These are phyloP conservation scores for Anthracocystis walkeri DNA, from an alignment of 1,284 basidiomycete species.

Conservation along the genomic window DNA sequence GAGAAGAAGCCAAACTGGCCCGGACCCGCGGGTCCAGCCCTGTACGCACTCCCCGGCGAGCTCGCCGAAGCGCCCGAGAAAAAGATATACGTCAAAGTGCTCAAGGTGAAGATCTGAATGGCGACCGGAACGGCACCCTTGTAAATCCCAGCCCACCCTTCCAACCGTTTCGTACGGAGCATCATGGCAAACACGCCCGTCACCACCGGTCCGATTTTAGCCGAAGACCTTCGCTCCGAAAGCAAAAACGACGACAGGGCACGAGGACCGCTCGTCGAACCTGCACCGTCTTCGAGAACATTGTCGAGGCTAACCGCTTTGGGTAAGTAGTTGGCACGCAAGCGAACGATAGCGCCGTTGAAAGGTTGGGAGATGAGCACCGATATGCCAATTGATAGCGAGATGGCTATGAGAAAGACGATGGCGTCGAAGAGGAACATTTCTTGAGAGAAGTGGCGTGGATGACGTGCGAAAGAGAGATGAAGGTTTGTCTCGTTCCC, in stretches of 20 bases:
- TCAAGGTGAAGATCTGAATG: conserved; percentile 46
- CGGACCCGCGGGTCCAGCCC: conserved; percentile 56
- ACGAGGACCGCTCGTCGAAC: conserved; percentile 28
- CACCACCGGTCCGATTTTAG: conserved; percentile 67
- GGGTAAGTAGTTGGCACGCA: conserved; percentile 68
- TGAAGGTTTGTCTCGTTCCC: too few species aligned
- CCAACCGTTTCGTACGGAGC: conserved; percentile 57
- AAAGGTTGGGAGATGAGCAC: conserved; percentile 64
- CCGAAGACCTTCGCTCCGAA: conserved; percentile 49
- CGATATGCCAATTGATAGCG: conserved; percentile 52
- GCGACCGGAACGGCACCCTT: conserved; percentile 57
- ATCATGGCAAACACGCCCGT: conserved; percentile 63
- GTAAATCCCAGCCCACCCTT: conserved; percentile 67
- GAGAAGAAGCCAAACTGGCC: conserved; percentile 60
- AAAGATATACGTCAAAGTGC: conserved; percentile 55
- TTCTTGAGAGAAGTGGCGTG: background rate
- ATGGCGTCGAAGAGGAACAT: conserved; percentile 47
- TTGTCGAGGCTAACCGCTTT: conserved; percentile 66
- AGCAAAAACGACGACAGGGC: conserved; percentile 53
- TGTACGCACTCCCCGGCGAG: conserved; percentile 56
- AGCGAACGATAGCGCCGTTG: conserved; percentile 61
- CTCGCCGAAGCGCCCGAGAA: conserved; percentile 38
- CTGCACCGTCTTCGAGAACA: conserved; percentile 63
- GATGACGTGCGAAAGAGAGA: too few species aligned
- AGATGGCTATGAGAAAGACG: conserved; percentile 51